Conservation (phyloP, 2,329 filamentous ascomycete genomes). For the Cercospora sp. region DNA sequence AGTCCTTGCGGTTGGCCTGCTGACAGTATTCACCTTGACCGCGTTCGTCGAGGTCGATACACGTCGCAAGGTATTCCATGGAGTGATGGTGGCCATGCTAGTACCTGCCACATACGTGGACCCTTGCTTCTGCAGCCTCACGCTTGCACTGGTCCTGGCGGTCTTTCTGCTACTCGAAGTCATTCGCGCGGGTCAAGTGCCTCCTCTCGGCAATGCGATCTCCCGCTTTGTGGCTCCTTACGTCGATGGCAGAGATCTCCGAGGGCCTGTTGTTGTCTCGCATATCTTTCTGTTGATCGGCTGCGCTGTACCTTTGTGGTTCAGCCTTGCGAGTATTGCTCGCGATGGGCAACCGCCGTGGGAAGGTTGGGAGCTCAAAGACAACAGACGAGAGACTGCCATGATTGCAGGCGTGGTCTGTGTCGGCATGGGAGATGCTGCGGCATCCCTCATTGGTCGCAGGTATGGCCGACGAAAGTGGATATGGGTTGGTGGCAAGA, state of each 20-base stretch:
- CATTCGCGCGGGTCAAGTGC: conserved; percentile 85
- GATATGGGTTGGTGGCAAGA: conserved; percentile 97
- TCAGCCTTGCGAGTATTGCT: conserved; percentile 71
- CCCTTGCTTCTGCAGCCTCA: conserved; percentile 77
- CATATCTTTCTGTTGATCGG: conserved; percentile 96
- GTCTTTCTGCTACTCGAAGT: conserved; percentile 88
- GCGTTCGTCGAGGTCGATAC: conserved; percentile 91
- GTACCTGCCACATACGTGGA: conserved; percentile 84
- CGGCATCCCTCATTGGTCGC: conserved; percentile 84
- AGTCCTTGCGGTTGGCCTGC: conserved; percentile 70
- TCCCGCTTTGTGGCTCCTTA: conserved; percentile 88
- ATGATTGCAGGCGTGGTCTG: conserved; percentile 94
- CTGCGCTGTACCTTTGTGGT: conserved; percentile 92
- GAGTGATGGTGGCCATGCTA: conserved; percentile 97
- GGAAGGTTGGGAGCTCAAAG: conserved; percentile 70
- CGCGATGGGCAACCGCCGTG: conserved; percentile 59
- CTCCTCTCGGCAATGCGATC: conserved; percentile 82
- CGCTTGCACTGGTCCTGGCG: conserved; percentile 74
- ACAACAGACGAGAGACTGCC: conserved; percentile 66
- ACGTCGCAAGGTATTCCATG: conserved; percentile 93
- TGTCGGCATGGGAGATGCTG: conserved; percentile 92
- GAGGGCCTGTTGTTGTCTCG: conserved; percentile 90
- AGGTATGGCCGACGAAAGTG: conserved; percentile 86
- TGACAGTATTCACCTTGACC: conserved; percentile 74
- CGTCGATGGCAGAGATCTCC: conserved; percentile 88